A percentile compares a stretch with the other conserved stretches of the same genome.
Evolutionary conservation across 192 early-diverging fungal genomes (phyloP).

Genomic region (Coemansia sp.): DNA sequence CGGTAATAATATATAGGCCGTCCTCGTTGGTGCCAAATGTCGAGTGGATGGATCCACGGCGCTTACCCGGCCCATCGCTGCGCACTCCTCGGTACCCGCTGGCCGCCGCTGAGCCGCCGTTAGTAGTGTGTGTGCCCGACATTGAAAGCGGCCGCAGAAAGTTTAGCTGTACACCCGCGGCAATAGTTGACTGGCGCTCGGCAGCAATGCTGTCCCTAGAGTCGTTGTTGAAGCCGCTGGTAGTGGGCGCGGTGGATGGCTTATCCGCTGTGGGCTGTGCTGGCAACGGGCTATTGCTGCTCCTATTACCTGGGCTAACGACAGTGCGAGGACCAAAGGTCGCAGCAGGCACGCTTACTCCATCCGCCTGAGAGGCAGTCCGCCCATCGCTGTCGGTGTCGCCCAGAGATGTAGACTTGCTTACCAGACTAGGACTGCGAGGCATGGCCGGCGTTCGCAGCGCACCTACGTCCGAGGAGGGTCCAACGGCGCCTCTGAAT

Average conservation of each 20-base stretch:
- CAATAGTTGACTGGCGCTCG: constrained; percentile 34
- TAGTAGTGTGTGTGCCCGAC: constrained; percentile 5
- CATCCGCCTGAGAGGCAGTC: neutral
- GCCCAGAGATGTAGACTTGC: constrained; percentile 1
- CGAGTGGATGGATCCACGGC: constrained; percentile 39
- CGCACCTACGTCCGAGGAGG: neutral
- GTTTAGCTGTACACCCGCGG: constrained; percentile 35
- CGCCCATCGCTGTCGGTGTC: constrained; percentile 2
- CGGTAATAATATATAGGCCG: constrained; percentile 14
- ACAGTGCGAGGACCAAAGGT: neutral
- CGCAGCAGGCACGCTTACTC: neutral
- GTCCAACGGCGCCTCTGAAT: neutral
- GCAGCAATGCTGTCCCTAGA: neutral
- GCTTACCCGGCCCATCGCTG: constrained; percentile 20
- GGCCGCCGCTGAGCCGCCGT: neutral
- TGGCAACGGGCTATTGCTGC: neutral
- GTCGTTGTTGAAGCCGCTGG: constrained; percentile 10
- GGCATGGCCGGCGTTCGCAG: neutral
- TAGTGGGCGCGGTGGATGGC: neutral
- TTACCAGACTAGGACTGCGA: neutral
- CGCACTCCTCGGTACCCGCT: constrained; percentile 43
- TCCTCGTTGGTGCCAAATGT: constrained; percentile 25
- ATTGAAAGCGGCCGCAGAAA: constrained; percentile 16
- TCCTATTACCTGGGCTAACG: neutral
- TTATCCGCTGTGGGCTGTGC: neutral